These are phyloP conservation scores for Fennellomyces sp. DNA, from an alignment of 371 early-diverging fungal genomes.

Conservation along the genomic window DNA sequence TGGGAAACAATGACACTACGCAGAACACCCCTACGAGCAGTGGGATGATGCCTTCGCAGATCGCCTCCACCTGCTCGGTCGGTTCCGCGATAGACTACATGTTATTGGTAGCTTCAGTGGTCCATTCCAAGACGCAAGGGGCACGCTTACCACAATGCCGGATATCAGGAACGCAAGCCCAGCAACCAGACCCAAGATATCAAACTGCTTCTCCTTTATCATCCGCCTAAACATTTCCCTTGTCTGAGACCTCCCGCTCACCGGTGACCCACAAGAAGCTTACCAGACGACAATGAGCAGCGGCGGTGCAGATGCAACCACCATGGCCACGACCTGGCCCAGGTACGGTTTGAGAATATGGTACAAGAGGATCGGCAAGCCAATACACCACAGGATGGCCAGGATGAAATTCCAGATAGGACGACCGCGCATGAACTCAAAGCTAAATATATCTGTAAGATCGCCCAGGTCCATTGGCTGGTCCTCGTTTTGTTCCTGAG, in stretches of 20 bases:
- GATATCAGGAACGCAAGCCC: constrained; percentile 36
- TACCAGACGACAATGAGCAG: constrained; percentile 32
- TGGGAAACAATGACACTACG: constrained; percentile 38
- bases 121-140: not conserved
- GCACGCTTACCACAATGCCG: constrained; percentile 29
- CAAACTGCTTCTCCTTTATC: constrained; percentile 24
- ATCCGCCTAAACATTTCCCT: constrained; percentile 18
- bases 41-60: constrained; percentile 40
- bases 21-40: constrained; percentile 39
- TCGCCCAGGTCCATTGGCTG: constrained; percentile 32
- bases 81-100: constrained; percentile 46
- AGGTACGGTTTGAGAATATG: constrained; percentile 28
- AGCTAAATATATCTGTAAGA: constrained; percentile 36
- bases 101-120: not conserved
- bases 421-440: constrained; percentile 34
- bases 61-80: constrained; percentile 24
- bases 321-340: constrained; percentile 43
- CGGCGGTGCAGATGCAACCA: constrained; percentile 38
- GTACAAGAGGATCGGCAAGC: constrained; percentile 37
- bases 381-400: constrained; percentile 42
- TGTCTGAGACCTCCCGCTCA: not conserved
- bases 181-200: constrained; percentile 30
- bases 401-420: constrained; percentile 35
- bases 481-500: constrained; percentile 29
- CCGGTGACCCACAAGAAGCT: not conserved